Evolutionary conservation across 805 yeast species (phyloP), one percentile per base, ranked within the genome.

Genomic region (Vanderwaltozyma tropicalis): DNA sequence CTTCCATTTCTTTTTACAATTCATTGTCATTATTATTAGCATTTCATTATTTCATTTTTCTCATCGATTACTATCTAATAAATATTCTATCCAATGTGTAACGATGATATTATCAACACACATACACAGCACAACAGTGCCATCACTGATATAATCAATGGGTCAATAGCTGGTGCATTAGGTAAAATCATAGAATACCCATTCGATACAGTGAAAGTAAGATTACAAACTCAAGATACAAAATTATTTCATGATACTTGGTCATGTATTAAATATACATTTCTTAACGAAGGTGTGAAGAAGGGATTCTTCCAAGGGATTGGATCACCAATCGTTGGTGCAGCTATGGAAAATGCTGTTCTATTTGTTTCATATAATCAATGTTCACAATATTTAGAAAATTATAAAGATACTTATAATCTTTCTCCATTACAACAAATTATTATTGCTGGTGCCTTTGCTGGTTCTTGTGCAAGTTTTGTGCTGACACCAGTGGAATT

Each of bases 141-240:
- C 7, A 36, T 61, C 18, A 52, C 52, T 25, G 68, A 64, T 38
- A 54, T 64, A 13, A 32, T 60, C 5, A 57, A 52, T 44, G 68
- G 69, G 12, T 65, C 67, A 5, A 55, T 64, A 9, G 68, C 96
- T 1, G 97, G 97, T 13, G 80, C 85, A 39, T 59, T 76, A 4
- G 96, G 95, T 1, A 89, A 88, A 55, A 49, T 81, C 22, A 72
- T 88, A 12, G 97, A 88, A 58, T 88, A 78, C 50, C 97, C 97
- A 0, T 86, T 88, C 47, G 97, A 88, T 52, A 89, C 96, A 0
- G 71, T 87, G 32, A 88, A 88, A 59, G 97, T 88, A 3, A 68
- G 96, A 41, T 66, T 89, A 22, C 89, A 81, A 53, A 74, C 86
- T 1, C 92, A 84, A 52, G 80, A 87, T 7, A 70, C 72, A 0